Evolutionary conservation across 2,329 filamentous ascomycete genomes (phyloP), one percentile per base, ranked within the genome.

Genomic region (Emmonsia crescens): DNA sequence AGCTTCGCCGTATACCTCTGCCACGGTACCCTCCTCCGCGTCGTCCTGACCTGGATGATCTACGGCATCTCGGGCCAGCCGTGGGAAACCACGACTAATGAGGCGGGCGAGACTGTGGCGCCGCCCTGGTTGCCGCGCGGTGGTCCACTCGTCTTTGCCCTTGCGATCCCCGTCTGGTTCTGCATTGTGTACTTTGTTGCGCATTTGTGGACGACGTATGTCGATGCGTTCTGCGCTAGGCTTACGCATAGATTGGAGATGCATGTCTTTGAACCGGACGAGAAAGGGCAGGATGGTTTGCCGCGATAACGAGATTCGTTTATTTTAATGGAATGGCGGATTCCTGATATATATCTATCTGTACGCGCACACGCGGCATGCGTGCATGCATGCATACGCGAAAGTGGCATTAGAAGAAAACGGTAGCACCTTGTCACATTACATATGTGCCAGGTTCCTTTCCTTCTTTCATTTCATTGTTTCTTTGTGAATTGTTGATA

Each of bases 1-100:
- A 80, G 78, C 60, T 83, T 83, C 63, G 80, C 81, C 29, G 80
- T 83, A 4, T 83, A 83, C 66, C 76, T 83, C 14, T 74, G 78
- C 10, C 81, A 83, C 68, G 80, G 81, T 55, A 82, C 80, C 0
- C 74, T 83, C 19, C 69, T 83, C 54, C 78, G 80, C 24, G 79
- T 78, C 1, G 75, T 81, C 0, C 75, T 80, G 27, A 76, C 76
- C 46, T 80, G 81, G 74, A 76, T 82, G 69, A 75, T 82, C 6
- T 83, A 82, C 64, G 80, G 80, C 40, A 79, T 80, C 63, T 76
- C 73, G 56, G 76, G 76, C 31, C 71, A 78, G 63, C 76, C 77
- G 2, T 79, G 76, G 72, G 67, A 72, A n/a, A 73, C 73, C 56
- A 68, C 71, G 56, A 73, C 76, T 60, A 77, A 79, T 14, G 70